Conservation (phyloP, 495 filamentous ascomycete genomes). For the Aspergillus asperescens region DNA sequence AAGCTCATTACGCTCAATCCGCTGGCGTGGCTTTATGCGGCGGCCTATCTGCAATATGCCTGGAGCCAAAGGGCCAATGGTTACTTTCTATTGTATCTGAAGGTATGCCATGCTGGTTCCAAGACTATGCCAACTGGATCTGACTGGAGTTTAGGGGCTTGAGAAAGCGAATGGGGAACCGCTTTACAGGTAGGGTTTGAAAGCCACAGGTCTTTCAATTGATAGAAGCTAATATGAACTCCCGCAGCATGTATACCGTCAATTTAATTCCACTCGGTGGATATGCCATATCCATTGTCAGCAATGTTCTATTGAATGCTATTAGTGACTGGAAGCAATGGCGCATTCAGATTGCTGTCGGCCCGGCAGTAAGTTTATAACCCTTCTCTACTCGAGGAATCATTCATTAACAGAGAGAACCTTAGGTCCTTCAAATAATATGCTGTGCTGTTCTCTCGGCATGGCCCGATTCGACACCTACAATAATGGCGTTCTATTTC, state of each 20-base stretch:
- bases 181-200: slow-evolving; percentile 1
- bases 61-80: slow-evolving; percentile 18
- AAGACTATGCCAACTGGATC: neutral
- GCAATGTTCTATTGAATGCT: slow-evolving; percentile 14
- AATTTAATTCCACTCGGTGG: slow-evolving; percentile 45
- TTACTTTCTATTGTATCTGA: slow-evolving; percentile 18
- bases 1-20: slow-evolving; percentile 6
- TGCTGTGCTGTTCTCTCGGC: slow-evolving; percentile 11
- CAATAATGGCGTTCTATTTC: slow-evolving; percentile 18
- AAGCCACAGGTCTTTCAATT: neutral
- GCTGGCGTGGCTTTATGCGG: slow-evolving; percentile 14
- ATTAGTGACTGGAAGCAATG: slow-evolving; percentile 20
- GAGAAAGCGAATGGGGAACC: neutral
- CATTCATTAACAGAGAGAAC: neutral
- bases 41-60: slow-evolving; percentile 12
- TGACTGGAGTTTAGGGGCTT: slow-evolving; percentile 4
- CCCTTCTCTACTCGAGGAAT: neutral
- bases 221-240: neutral
- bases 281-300: slow-evolving; percentile 39
- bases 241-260: slow-evolving; percentile 16
- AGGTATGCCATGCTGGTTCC: neutral
- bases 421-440: slow-evolving; percentile 8
- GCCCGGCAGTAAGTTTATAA: slow-evolving; percentile 5
- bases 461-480: slow-evolving; percentile 15
- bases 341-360: slow-evolving; percentile 14